These are phyloP conservation scores for Melaleuca alternifolia DNA, from an alignment of 345 rosid genomes.

Conservation along the genomic window DNA sequence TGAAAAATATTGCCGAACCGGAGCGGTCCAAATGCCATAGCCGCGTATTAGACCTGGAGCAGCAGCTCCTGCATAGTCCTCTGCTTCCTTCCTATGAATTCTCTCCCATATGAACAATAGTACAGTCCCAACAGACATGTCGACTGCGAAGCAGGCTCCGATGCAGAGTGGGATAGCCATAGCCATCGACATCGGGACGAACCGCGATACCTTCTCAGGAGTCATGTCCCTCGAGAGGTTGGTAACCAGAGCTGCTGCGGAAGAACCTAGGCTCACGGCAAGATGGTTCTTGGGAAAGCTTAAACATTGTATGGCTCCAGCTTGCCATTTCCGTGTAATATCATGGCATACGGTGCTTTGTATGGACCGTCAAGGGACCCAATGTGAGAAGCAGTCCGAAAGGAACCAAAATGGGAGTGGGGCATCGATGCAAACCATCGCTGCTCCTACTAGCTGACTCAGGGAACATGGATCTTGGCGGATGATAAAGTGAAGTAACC, in stretches of 20 bases:
- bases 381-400: slow-evolving; percentile 78
- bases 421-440: slow-evolving; percentile 75
- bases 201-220: slow-evolving; percentile 52
- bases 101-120: slow-evolving; percentile 64
- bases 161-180: slow-evolving; percentile 78
- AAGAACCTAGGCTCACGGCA: slow-evolving; percentile 58
- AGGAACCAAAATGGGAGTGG: slow-evolving; percentile 72
- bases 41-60: slow-evolving; percentile 73
- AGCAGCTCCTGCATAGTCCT: slow-evolving; percentile 66
- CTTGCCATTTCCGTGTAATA: slow-evolving; percentile 76
- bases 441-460: slow-evolving; percentile 73
- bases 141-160: slow-evolving; percentile 79
- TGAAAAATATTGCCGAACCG: no score
- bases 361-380: slow-evolving; percentile 73
- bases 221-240: slow-evolving; percentile 58
- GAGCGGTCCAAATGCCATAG: no score
- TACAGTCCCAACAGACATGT: slow-evolving; percentile 76
- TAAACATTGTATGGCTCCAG: slow-evolving; percentile 52
- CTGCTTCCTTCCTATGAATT: slow-evolving; percentile 46
- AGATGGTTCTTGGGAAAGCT: slow-evolving; percentile 57
- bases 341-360: slow-evolving; percentile 80
- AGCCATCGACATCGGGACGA: slow-evolving; percentile 76
- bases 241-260: slow-evolving; percentile 40
- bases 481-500: slow-evolving; percentile 73
- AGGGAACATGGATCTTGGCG: slow-evolving; percentile 80